phyloP scores from a whole-genome alignment of 768 basidiomycete genomes.

The Pulveroboletus frians region DNA sequence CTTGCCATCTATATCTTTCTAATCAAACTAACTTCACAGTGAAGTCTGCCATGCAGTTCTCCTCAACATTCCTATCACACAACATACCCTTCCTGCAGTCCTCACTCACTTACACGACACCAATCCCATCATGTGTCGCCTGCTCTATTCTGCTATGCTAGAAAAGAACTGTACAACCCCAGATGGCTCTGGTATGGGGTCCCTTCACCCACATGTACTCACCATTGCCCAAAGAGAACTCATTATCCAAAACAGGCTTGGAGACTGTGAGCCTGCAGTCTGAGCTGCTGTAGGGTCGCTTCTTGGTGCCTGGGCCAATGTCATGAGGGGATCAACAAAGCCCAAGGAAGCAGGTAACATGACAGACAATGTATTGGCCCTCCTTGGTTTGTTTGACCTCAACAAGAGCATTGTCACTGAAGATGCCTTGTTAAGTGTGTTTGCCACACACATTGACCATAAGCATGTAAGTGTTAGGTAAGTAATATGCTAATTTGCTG shows the following conservation, averaged over 20 bases:
- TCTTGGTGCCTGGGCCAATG: conserved; percentile 72
- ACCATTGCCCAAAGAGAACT: conserved; percentile 69
- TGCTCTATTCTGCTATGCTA: conserved; percentile 62
- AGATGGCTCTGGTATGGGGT: conserved; percentile 39
- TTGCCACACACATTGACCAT: conserved; percentile 57
- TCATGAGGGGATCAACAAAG: conserved; percentile 34
- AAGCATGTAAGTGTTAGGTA: too few species aligned
- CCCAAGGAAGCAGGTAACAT: conserved; percentile 35
- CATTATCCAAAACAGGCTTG: conserved; percentile 76
- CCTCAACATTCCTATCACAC: conserved; percentile 59
- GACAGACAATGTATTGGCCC: conserved; percentile 38
- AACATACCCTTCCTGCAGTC: conserved; percentile 55
- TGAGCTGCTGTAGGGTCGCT: conserved; percentile 67
- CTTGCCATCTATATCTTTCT: neutral
- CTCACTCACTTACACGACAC: conserved; percentile 76
- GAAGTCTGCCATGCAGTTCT: conserved; percentile 84
- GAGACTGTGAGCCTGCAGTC: conserved; percentile 77
- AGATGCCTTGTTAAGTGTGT: conserved; percentile 69
- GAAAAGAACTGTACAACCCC: conserved; percentile 34
- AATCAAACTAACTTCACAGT: conserved; percentile 34
- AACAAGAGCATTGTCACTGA: conserved; percentile 56
- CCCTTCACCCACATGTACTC: conserved; percentile 60
- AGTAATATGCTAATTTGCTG: too few species aligned
- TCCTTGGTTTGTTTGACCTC: conserved; percentile 59
- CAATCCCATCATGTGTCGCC: conserved; percentile 68